A percentile compares a stretch with the other conserved stretches of the same genome.
Evolutionary conservation across 768 basidiomycete species (phyloP).

Genomic region (Sistotremastrum niveocremeum): DNA sequence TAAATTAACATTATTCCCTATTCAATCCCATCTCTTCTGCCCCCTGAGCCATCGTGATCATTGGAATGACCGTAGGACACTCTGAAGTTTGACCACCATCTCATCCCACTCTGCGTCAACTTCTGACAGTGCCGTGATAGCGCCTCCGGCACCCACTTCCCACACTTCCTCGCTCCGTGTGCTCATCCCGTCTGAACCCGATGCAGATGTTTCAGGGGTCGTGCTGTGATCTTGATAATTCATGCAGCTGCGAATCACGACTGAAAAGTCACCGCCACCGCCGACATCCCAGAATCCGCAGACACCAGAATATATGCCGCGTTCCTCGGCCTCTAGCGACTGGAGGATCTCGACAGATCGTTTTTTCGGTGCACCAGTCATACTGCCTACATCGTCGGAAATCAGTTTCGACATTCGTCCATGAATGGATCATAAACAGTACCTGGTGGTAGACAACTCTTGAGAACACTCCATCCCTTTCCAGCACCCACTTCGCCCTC

Average conservation of each 20-base stretch:
- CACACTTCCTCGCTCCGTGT: slow-evolving; percentile 36
- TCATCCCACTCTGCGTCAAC: slow-evolving; percentile 88
- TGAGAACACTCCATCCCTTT: slow-evolving; percentile 69
- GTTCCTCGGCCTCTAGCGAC: slow-evolving; percentile 53
- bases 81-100: slow-evolving; percentile 76
- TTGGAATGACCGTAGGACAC: slow-evolving; percentile 51
- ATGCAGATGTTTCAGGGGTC: slow-evolving; percentile 3
- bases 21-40: too few species aligned
- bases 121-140: slow-evolving; percentile 87
- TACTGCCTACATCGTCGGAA: slow-evolving; percentile 48
- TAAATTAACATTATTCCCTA: too few species aligned
- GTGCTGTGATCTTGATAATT: slow-evolving; percentile 34
- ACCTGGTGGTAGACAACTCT: slow-evolving; percentile 79
- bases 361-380: slow-evolving; percentile 97
- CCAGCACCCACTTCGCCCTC: slow-evolving; percentile 52
- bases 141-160: slow-evolving; percentile 87
- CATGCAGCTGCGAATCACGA: slow-evolving; percentile 88
- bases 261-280: slow-evolving; percentile 85
- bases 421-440: slow-evolving; percentile 6
- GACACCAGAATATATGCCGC: slow-evolving; percentile 83
- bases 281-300: slow-evolving; percentile 88
- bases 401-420: not conserved
- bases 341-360: slow-evolving; percentile 85
- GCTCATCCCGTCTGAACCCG: slow-evolving; percentile 4
- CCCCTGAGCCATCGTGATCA: too few species aligned